phyloP scores from a whole-genome alignment of 495 filamentous ascomycete genomes.

The Penicillium coffeae region DNA sequence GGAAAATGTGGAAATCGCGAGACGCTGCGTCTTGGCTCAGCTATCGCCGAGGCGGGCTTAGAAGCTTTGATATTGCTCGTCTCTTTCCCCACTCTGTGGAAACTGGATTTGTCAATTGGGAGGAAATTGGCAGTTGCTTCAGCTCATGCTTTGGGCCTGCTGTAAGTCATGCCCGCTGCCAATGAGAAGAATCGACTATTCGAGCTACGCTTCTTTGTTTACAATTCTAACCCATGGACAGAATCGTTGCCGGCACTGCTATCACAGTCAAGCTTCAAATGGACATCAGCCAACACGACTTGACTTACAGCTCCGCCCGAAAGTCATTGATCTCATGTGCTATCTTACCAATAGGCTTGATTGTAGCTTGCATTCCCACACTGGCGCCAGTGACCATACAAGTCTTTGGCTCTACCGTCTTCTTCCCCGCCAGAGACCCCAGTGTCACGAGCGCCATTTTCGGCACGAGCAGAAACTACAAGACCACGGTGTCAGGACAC shows the following conservation, averaged over 20 bases:
- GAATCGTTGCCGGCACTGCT: slow-evolving; percentile 14
- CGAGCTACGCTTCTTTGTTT: not conserved
- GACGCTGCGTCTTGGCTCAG: slow-evolving; percentile 9
- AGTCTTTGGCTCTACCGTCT: slow-evolving; percentile 1
- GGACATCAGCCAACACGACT: slow-evolving; percentile 7
- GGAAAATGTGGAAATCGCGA: slow-evolving; percentile 16
- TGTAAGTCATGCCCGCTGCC: not conserved
- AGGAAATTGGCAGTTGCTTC: slow-evolving; percentile 5
- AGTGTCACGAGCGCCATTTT: not conserved
- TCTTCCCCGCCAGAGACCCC: slow-evolving; percentile 3
- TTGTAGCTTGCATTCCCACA: slow-evolving; percentile 16
- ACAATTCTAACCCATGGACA: not conserved
- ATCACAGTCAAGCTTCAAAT: slow-evolving; percentile 13
- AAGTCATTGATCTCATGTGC: slow-evolving; percentile 15
- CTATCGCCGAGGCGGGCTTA: slow-evolving; percentile 11
- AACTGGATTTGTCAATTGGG: slow-evolving; percentile 5
- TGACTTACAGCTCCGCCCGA: slow-evolving; percentile 11
- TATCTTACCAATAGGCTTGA: slow-evolving; percentile 14
- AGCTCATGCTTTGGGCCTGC: not conserved
- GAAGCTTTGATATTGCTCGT: slow-evolving; percentile 13
- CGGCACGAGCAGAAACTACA: slow-evolving; percentile 10
- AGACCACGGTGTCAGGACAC: slow-evolving; percentile 6
- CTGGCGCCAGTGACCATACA: slow-evolving; percentile 6
- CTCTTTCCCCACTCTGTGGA: slow-evolving; percentile 5
- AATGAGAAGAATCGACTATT: too few species aligned